These are phyloP conservation scores for Xylaria sp. DNA, from an alignment of 2,329 filamentous ascomycete species.

Conservation along the genomic window DNA sequence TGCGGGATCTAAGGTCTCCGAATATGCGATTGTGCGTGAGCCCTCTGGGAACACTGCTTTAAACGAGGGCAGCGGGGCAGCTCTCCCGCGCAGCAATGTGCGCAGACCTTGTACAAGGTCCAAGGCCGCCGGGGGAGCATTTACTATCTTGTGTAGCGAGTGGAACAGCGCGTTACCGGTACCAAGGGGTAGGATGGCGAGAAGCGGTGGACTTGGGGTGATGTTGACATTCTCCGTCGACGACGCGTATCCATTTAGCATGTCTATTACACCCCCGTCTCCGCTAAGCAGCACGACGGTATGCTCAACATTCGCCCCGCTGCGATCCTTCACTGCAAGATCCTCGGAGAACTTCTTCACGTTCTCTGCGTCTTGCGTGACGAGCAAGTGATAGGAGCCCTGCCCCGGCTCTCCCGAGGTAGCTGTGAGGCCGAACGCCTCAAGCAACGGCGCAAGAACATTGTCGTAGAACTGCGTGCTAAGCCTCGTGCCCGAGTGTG, in stretches of 20 bases:
- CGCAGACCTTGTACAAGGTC: constrained; percentile 62
- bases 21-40: constrained; percentile 59
- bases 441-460: constrained; percentile 67
- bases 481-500: constrained; percentile 69
- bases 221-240: constrained; percentile 10
- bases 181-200: constrained; percentile 69
- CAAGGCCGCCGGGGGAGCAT: constrained; percentile 54
- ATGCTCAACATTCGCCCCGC: constrained; percentile 50
- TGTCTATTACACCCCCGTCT: constrained; percentile 86
- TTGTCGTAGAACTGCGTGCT: constrained; percentile 65
- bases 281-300: constrained; percentile 84
- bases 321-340: constrained; percentile 47
- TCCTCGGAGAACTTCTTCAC: constrained; percentile 69
- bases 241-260: constrained; percentile 71
- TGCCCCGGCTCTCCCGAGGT: constrained; percentile 34
- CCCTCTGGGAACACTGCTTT: constrained; percentile 69
- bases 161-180: constrained; percentile 74
- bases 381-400: constrained; percentile 62
- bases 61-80: constrained; percentile 70
- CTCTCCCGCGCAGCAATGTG: constrained; percentile 67
- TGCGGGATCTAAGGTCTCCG: constrained; percentile 32
- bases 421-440: constrained; percentile 53
- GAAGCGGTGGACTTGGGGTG: constrained; percentile 51
- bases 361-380: constrained; percentile 71
- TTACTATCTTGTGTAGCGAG: constrained; percentile 68